Percentiles rank a stretch among this genome's conserved stretches.
Evolutionary conservation across 352 stramenopile genomes (phyloP).

Genomic region (Globisporangium yorkense): DNA sequence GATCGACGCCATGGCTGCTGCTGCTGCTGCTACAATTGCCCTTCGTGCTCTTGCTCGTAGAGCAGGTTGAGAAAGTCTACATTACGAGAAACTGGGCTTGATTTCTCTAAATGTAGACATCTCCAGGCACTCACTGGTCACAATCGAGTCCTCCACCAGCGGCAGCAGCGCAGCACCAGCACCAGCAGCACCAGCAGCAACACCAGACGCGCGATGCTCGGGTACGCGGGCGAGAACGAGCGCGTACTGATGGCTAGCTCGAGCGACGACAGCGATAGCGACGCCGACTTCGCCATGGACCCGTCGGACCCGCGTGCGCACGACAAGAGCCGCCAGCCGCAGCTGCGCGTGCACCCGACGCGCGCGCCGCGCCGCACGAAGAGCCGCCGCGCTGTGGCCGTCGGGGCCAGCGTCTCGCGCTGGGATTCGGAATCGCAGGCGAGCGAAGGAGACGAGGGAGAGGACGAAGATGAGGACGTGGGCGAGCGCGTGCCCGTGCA

Average conservation of each 20-base stretch:
- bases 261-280: constrained; percentile 30
- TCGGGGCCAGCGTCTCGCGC: constrained; percentile 22
- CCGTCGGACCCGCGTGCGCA: constrained; percentile 72
- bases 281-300: constrained; percentile 61
- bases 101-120: not conserved
- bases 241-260: constrained; percentile 12
- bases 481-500: constrained; percentile 33
- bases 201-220: constrained; percentile 16
- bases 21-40: not conserved
- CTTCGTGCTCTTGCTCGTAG: not conserved
- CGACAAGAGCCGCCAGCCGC: constrained; percentile 16
- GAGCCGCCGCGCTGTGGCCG: constrained; percentile 5
- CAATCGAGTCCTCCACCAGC: not conserved
- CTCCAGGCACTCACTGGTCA: constrained; percentile 5
- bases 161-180: not conserved
- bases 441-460: not conserved
- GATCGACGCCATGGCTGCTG: constrained; percentile 68
- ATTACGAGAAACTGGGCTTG: constrained; percentile 3
- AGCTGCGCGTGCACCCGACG: constrained; percentile 25
- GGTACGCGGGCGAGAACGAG: constrained; percentile 25
- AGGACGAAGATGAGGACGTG: constrained; percentile 26
- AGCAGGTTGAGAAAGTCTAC: not conserved
- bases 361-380: constrained; percentile 18
- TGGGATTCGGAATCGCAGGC: constrained; percentile 59
- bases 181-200: not conserved